Percentiles rank a stretch among this genome's conserved stretches.
phyloP scores from a whole-genome alignment of 352 stramenopile species.

The Phytophthora pisi region DNA sequence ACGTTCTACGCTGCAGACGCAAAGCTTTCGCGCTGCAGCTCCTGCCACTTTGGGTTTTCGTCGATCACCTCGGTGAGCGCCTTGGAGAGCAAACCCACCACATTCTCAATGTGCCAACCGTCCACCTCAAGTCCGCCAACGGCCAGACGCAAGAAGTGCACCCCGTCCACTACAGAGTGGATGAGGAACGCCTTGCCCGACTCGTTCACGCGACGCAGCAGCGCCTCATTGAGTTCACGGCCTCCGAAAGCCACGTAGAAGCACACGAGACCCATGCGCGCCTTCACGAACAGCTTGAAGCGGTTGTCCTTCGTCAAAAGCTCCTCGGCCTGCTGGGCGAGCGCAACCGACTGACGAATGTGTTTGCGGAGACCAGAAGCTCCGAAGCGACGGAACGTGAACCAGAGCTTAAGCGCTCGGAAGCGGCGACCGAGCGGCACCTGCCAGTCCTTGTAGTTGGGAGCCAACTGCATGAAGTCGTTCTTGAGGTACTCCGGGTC shows the following conservation, averaged over 20 bases:
- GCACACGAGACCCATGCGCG: constrained; percentile 66
- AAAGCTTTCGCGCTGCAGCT: constrained; percentile 27
- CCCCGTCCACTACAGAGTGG: constrained; percentile 64
- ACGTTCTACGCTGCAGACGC: constrained; percentile 1
- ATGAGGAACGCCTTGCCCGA: constrained; percentile 67
- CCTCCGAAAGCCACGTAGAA: constrained; percentile 59
- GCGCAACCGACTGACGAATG: constrained; percentile 54
- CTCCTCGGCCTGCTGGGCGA: constrained; percentile 51
- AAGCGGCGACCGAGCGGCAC: constrained; percentile 75
- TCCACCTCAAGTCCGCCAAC: constrained; percentile 56
- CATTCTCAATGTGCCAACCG: constrained; percentile 53
- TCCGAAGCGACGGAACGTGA: constrained; percentile 72
- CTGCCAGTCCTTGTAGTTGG: constrained; percentile 83
- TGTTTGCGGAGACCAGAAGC: constrained; percentile 55
- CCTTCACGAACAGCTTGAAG: constrained; percentile 58
- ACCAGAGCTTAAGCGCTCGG: constrained; percentile 74
- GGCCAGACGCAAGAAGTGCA: constrained; percentile 60
- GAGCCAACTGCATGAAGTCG: constrained; percentile 57
- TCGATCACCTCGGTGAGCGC: constrained; percentile 38
- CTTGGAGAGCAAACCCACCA: constrained; percentile 40
- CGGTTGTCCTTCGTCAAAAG: constrained; percentile 46
- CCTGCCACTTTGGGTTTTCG: constrained; percentile 43
- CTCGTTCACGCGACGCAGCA: constrained; percentile 64
- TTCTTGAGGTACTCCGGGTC: constrained; percentile 79
- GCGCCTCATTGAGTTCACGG: constrained; percentile 48